phyloP scores from a whole-genome alignment of 768 basidiomycete genomes.

The Suillus spraguei region DNA sequence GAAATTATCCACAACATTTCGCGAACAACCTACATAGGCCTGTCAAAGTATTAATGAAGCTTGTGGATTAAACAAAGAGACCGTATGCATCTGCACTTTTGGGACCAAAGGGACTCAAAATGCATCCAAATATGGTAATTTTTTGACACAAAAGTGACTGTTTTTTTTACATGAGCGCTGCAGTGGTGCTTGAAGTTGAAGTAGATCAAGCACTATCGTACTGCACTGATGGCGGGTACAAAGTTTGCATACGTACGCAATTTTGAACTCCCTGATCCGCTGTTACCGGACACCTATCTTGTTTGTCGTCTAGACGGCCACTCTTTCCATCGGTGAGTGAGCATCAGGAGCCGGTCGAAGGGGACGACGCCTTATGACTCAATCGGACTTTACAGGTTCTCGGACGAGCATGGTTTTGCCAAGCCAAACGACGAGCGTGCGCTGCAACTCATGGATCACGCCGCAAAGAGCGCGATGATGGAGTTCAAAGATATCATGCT shows the following conservation, averaged over 20 bases:
- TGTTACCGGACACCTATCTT: constrained; percentile 84
- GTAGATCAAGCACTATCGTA: not conserved
- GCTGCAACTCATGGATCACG: constrained; percentile 88
- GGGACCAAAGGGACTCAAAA: too few species aligned
- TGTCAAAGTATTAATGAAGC: too few species aligned
- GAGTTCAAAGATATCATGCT: constrained; percentile 83
- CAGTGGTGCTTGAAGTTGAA: too few species aligned
- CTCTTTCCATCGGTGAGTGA: constrained; percentile 82
- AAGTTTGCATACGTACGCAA: constrained; percentile 88
- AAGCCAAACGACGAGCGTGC: constrained; percentile 95
- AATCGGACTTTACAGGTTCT: constrained; percentile 59
- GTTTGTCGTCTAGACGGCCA: constrained; percentile 91
- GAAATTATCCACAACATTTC: too few species aligned
- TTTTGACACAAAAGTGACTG: too few species aligned
- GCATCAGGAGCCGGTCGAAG: constrained; percentile 9
- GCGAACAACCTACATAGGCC: too few species aligned
- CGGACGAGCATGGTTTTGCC: constrained; percentile 75
- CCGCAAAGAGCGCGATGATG: constrained; percentile 80
- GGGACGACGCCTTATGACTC: not conserved
- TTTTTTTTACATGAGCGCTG: too few species aligned
- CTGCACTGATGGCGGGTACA: constrained; percentile 81
- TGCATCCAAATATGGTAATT: too few species aligned
- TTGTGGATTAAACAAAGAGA: too few species aligned
- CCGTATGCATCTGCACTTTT: too few species aligned
- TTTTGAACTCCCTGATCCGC: constrained; percentile 86